Conservation (phyloP, 495 filamentous ascomycete genomes). For the Cercophora scortea region DNA sequence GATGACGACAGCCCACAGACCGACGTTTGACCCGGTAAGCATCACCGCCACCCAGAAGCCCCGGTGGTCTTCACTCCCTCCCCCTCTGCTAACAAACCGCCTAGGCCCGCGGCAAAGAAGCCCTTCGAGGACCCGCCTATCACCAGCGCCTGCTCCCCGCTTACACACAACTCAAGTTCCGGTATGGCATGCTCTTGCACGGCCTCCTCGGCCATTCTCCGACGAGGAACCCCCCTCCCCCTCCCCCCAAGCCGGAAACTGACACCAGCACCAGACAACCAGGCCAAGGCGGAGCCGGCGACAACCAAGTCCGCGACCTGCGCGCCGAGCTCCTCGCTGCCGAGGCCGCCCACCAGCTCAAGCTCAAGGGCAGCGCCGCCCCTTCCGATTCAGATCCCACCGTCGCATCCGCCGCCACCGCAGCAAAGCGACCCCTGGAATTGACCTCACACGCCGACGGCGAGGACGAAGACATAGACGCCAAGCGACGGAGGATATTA, state of each 20-base stretch:
- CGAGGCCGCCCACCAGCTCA: conserved; percentile 81
- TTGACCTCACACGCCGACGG: conserved; percentile 23
- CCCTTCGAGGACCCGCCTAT: conserved; percentile 87
- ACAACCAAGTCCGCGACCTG: conserved; percentile 67
- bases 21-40: conserved; percentile 85
- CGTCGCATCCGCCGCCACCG: conserved; percentile 18
- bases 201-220: not conserved
- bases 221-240: not conserved
- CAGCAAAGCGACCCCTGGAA: conserved; percentile 62
- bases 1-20: conserved; percentile 78
- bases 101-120: conserved; percentile 89
- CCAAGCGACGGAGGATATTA: conserved; percentile 79
- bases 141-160: conserved; percentile 94
- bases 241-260: not conserved
- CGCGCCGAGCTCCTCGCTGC: conserved; percentile 83
- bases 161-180: conserved; percentile 81
- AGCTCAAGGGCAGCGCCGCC: conserved; percentile 56
- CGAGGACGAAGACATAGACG: conserved; percentile 62
- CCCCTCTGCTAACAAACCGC: conserved; percentile 12
- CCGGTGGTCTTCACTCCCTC: not conserved
- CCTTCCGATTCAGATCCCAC: conserved; percentile 22
- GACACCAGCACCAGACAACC: conserved; percentile 48
- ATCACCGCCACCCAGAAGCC: not conserved
- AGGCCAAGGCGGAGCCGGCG: conserved; percentile 82
- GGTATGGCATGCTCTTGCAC: conserved; percentile 34